These are phyloP conservation scores for Ophiostoma himal-ulmi DNA, from an alignment of 2,329 filamentous ascomycete genomes.

Conservation along the genomic window DNA sequence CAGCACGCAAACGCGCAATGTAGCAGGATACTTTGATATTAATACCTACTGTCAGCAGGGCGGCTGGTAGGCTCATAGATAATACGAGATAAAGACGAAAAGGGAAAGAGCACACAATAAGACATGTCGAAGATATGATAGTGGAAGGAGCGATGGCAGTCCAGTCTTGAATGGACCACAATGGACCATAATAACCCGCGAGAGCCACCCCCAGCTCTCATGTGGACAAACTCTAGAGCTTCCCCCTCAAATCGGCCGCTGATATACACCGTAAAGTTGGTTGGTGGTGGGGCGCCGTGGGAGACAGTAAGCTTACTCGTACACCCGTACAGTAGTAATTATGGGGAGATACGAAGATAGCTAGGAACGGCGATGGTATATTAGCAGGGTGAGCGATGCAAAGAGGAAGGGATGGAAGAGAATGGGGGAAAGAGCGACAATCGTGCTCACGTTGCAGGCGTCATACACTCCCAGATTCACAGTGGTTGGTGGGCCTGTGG, in stretches of 20 bases:
- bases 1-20: slow-evolving; percentile 8
- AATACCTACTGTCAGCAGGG: background rate
- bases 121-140: slow-evolving; percentile 11
- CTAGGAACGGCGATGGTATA: background rate
- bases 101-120: slow-evolving; percentile 6
- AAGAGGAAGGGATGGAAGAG: background rate
- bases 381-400: background rate
- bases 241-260: slow-evolving; percentile 13
- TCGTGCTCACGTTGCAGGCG: slow-evolving; percentile 1
- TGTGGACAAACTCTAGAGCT: slow-evolving; percentile 18
- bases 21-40: background rate
- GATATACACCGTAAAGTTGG: slow-evolving; percentile 16
- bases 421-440: background rate
- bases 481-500: slow-evolving; percentile 1
- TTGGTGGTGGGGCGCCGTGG: slow-evolving; percentile 13
- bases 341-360: background rate
- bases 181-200: background rate
- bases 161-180: slow-evolving; percentile 6
- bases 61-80: background rate
- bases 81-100: slow-evolving; percentile 7
- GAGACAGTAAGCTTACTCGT: background rate
- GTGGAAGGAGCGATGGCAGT: slow-evolving; percentile 3
- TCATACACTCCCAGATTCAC: background rate
- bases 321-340: background rate
- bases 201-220: slow-evolving; percentile 16